A percentile compares a stretch with the other conserved stretches of the same genome.
Evolutionary conservation across 2,329 filamentous ascomycete species (phyloP).

Genomic region (Fusarium lateritium): DNA sequence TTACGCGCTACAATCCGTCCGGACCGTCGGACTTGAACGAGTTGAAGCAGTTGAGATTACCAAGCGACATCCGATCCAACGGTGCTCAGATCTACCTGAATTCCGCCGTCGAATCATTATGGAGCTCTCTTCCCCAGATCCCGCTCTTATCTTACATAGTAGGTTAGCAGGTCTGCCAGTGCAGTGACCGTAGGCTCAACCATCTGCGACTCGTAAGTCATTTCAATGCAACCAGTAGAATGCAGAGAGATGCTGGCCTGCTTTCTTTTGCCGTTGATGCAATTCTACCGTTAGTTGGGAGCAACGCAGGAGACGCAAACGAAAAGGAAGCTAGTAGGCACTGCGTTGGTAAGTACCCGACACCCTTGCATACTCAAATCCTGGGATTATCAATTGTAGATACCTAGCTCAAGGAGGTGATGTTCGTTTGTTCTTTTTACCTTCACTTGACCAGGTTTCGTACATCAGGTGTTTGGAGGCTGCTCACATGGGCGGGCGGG

Average conservation of each 20-base stretch:
- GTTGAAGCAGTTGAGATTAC: conserved; percentile 8
- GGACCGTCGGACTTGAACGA: conserved; percentile 17
- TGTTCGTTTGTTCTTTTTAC: background rate
- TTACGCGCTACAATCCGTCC: background rate
- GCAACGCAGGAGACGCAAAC: background rate
- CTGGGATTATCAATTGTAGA: too few relatives aligned
- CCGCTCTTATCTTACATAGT: too few relatives aligned
- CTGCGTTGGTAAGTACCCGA: background rate
- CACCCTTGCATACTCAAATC: too few relatives aligned
- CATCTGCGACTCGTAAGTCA: too few relatives aligned
- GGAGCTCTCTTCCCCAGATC: background rate
- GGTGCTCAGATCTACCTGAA: background rate
- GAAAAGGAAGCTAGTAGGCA: background rate
- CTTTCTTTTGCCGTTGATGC: background rate
- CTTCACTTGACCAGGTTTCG: background rate
- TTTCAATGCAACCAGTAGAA: too few relatives aligned
- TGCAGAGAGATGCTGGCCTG: too few relatives aligned
- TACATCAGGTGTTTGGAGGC: background rate
- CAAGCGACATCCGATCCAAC: conserved; percentile 5
- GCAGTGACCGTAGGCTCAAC: too few relatives aligned
- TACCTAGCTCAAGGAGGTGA: too few relatives aligned
- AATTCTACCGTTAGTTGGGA: background rate
- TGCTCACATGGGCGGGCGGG: background rate
- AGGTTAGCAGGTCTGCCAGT: too few relatives aligned
- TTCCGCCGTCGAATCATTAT: background rate